A percentile compares a stretch with the other conserved stretches of the same genome.
phyloP scores from a whole-genome alignment of 2,329 filamentous ascomycete genomes.

The Helicocarpus griseus region DNA sequence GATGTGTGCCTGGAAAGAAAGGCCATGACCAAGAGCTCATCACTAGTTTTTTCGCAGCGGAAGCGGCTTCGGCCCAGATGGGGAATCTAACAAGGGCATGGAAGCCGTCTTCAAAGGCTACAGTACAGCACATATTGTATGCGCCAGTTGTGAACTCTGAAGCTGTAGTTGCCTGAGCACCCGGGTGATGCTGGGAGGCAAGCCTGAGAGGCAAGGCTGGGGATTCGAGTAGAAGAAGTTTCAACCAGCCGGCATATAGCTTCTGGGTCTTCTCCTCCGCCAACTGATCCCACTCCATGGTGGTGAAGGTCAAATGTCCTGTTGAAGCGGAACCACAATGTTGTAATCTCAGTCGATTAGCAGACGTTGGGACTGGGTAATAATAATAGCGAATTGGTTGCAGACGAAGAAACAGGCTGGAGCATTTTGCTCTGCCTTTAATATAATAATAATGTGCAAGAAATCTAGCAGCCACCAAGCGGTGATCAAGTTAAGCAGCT shows the following conservation, averaged over 20 bases:
- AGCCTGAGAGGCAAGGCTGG: slow-evolving; percentile 9
- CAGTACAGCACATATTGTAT: slow-evolving; percentile 16
- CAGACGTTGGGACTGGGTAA: too few species aligned
- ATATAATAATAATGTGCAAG: too few species aligned
- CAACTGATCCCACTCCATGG: slow-evolving; percentile 10
- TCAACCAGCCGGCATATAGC: slow-evolving; percentile 9
- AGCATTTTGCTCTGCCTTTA: too few species aligned
- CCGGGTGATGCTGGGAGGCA: slow-evolving; percentile 5
- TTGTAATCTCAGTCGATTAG: neutral
- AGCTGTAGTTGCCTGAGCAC: slow-evolving; percentile 2
- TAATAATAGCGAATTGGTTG: too few species aligned
- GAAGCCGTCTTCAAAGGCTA: slow-evolving; percentile 15
- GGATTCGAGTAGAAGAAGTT: slow-evolving; percentile 5
- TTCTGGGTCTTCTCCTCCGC: slow-evolving; percentile 9
- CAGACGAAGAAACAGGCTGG: too few species aligned
- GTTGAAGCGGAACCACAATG: neutral
- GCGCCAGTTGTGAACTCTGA: slow-evolving; percentile 10
- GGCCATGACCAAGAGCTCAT: slow-evolving; percentile 3
- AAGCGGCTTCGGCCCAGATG: slow-evolving; percentile 5
- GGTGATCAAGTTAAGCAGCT: too few species aligned
- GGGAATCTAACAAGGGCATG: slow-evolving; percentile 16
- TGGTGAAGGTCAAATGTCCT: neutral
- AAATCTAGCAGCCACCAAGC: too few species aligned
- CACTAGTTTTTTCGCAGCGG: slow-evolving; percentile 4
- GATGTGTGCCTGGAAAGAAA: slow-evolving; percentile 4